Conservation (phyloP, 1,284 basidiomycete species). For the Apiotrichum akiyoshidainum region DNA sequence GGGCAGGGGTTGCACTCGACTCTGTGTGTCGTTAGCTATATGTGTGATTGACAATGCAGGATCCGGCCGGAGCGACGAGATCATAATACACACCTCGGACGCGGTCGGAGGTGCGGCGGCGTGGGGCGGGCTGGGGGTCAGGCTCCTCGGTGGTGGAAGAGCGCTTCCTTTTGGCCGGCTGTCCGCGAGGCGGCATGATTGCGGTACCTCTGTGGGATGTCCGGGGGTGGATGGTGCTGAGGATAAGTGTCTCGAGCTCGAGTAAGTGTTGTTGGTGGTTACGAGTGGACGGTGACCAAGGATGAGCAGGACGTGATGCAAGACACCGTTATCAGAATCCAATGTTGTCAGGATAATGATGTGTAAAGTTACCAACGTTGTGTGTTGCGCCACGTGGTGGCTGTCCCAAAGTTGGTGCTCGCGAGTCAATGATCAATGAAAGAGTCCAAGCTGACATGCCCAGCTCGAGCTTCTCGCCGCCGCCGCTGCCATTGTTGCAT, state of each 20-base stretch:
- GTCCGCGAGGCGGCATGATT: background rate
- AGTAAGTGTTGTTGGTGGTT: background rate
- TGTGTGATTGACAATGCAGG: background rate
- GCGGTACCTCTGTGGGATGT: background rate
- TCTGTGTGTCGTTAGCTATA: background rate
- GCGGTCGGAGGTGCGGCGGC: background rate
- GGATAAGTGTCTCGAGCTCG: background rate
- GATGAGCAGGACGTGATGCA: background rate
- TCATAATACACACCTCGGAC: background rate
- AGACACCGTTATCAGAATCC: background rate
- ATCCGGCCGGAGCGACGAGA: background rate
- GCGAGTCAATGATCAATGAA: background rate
- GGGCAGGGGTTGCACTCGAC: background rate
- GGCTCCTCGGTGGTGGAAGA: background rate
- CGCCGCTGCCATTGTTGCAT: background rate
- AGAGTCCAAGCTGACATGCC: background rate
- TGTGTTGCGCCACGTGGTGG: background rate
- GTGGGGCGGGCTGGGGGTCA: background rate
- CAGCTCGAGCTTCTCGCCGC: too few relatives aligned
- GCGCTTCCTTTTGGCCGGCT: background rate
- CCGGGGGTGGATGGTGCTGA: too few relatives aligned
- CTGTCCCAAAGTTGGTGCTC: background rate
- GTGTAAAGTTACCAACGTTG: background rate
- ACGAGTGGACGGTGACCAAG: background rate
- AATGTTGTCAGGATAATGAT: background rate